Percentiles rank a stretch among this genome's conserved stretches.
These are phyloP conservation scores for Wallacemonas sp. DNA, from an alignment of 208 protist genomes.

Conservation along the genomic window DNA sequence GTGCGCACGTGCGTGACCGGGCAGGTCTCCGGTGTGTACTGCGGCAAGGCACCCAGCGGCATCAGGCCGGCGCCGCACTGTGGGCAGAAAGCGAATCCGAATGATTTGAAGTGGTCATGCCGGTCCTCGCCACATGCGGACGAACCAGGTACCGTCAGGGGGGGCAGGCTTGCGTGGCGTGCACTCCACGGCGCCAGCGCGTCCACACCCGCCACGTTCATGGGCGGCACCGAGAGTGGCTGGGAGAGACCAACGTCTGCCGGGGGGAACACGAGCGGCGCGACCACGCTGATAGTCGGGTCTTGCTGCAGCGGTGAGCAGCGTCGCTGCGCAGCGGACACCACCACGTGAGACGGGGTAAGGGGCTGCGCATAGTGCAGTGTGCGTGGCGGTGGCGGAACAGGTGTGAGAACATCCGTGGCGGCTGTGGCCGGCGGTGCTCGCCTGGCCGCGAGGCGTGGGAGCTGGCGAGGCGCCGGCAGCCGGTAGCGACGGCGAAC, in stretches of 20 bases:
- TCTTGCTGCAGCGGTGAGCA: background rate
- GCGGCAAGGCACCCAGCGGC: background rate
- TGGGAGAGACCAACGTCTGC: background rate
- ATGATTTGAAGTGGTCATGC: constrained; percentile 5
- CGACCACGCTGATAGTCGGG: constrained; percentile 3
- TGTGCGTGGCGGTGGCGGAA: background rate
- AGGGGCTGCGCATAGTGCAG: background rate
- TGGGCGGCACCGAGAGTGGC: constrained; percentile 3
- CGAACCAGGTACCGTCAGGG: background rate
- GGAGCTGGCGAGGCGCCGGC: background rate
- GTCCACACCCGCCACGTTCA: background rate
- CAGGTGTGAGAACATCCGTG: background rate
- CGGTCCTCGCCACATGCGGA: constrained; percentile 1
- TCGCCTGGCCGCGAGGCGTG: background rate
- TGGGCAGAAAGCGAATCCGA: constrained; percentile 21
- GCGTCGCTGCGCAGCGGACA: background rate
- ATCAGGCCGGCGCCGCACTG: constrained; percentile 12
- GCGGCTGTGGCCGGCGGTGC: background rate
- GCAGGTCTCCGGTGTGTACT: constrained; percentile 6
- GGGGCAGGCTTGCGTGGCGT: background rate
- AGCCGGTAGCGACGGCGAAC: background rate
- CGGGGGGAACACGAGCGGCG: background rate
- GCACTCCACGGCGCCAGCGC: too few species aligned
- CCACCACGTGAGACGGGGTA: background rate
- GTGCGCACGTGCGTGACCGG: background rate